A percentile compares a stretch with the other conserved stretches of the same genome.
phyloP scores from a whole-genome alignment of 176 grass and related monocot genomes.

The Avena atlantica region DNA sequence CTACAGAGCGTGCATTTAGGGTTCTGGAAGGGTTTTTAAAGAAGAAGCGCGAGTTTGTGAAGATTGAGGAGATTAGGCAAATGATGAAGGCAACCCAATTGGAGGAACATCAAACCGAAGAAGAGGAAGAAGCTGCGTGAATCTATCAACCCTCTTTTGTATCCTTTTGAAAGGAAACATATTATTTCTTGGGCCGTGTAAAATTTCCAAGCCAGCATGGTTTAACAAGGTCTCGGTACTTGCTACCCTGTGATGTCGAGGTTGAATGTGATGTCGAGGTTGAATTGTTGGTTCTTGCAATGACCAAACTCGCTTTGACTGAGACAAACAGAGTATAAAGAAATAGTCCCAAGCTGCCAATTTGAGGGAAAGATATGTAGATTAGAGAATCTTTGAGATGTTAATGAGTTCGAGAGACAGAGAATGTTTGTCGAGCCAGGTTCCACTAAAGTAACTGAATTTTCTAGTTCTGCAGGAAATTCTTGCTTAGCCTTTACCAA shows the following conservation, averaged over 20 bases:
- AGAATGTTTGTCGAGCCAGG: neutral
- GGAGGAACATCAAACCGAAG: conserved; percentile 34
- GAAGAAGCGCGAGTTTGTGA: conserved; percentile 53
- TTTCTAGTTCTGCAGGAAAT: neutral
- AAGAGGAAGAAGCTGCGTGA: neutral
- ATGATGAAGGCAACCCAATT: conserved; percentile 59
- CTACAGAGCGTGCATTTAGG: conserved; percentile 75
- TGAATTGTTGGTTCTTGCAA: conserved; percentile 35
- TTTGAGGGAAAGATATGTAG: conserved; percentile 2
- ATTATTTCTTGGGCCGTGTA: neutral
- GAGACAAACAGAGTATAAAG: neutral
- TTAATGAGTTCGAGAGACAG: neutral
- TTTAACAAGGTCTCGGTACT: neutral
- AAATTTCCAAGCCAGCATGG: neutral
- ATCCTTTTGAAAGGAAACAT: neutral
- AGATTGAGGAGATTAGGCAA: conserved; percentile 65
- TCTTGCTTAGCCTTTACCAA: neutral
- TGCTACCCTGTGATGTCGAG: neutral
- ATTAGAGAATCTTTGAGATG: neutral
- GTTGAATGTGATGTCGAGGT: neutral
- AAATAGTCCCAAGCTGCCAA: neutral
- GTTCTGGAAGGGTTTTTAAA: conserved; percentile 75
- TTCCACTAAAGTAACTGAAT: neutral
- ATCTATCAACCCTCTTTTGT: neutral
- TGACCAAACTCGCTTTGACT: conserved; percentile 13